Conservation (phyloP, 2,329 filamentous ascomycete species). For the Colletotrichum sp. region DNA sequence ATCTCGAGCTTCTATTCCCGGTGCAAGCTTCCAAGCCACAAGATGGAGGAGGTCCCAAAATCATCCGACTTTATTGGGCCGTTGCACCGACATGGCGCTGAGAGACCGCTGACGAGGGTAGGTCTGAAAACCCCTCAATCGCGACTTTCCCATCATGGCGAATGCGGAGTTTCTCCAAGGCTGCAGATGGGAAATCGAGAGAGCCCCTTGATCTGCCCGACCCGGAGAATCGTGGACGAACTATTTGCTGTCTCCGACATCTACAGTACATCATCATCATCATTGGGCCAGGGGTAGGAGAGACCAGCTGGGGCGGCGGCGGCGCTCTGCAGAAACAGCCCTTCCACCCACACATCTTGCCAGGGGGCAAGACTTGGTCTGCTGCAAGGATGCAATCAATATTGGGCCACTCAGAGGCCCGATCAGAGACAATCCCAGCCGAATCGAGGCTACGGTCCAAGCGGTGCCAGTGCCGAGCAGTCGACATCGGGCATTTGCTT, state of each 20-base stretch:
- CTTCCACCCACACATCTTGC: not conserved
- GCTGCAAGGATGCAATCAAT: slow-evolving; percentile 14
- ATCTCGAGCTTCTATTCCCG: not conserved
- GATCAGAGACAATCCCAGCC: slow-evolving; percentile 2
- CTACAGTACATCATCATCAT: not conserved
- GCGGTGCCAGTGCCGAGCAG: not conserved
- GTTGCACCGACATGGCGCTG: not conserved
- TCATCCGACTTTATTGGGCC: not conserved
- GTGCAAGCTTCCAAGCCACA: not conserved
- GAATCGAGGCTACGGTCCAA: not conserved
- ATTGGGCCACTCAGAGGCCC: slow-evolving; percentile 12
- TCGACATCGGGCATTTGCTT: not conserved
- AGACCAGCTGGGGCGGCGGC: not conserved
- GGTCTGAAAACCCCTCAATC: not conserved
- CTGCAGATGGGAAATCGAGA: not conserved
- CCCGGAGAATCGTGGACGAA: not conserved
- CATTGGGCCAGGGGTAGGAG: not conserved
- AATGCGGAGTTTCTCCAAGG: not conserved
- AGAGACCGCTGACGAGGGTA: not conserved
- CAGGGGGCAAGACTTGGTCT: slow-evolving; percentile 3
- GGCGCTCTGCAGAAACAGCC: slow-evolving; percentile 2
- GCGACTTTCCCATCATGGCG: not conserved
- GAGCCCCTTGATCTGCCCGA: slow-evolving; percentile 1
- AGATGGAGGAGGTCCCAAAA: not conserved
- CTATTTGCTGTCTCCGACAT: not conserved